A percentile compares a stretch with the other conserved stretches of the same genome.
These are phyloP conservation scores for Magnaporthiopsis rhizophila DNA, from an alignment of 2,329 filamentous ascomycete species.

Conservation along the genomic window DNA sequence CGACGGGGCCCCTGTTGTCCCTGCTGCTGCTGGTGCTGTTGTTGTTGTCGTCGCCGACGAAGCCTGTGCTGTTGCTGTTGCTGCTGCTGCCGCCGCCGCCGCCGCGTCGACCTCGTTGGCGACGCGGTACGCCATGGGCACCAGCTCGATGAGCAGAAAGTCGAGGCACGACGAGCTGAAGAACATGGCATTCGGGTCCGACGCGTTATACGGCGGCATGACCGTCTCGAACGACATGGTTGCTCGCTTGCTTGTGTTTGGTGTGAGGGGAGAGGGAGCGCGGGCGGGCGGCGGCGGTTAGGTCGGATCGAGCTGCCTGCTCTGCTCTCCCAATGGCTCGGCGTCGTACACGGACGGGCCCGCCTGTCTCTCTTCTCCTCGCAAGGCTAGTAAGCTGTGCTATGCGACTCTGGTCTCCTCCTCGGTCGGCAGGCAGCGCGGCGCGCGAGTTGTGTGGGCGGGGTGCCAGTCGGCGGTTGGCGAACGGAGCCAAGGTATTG, in stretches of 20 bases:
- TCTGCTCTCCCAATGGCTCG: too few relatives aligned
- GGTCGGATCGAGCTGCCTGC: too few relatives aligned
- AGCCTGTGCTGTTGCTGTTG: slow-evolving; percentile 12
- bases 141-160: slow-evolving; percentile 91
- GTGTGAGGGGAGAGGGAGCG: too few relatives aligned
- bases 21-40: slow-evolving; percentile 10
- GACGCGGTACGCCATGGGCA: slow-evolving; percentile 85
- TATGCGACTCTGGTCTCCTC: not conserved
- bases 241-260: slow-evolving; percentile 5
- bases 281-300: too few relatives aligned
- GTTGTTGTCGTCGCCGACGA: slow-evolving; percentile 13
- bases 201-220: slow-evolving; percentile 59
- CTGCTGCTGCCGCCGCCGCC: slow-evolving; percentile 33
- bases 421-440: not conserved
- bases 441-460: not conserved
- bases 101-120: slow-evolving; percentile 63
- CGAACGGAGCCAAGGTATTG: not conserved
- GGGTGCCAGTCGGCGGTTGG: not conserved
- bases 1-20: slow-evolving; percentile 3
- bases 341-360: not conserved
- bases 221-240: slow-evolving; percentile 68
- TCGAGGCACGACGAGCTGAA: slow-evolving; percentile 83
- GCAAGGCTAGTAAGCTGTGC: too few relatives aligned
- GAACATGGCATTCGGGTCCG: slow-evolving; percentile 66
- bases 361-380: not conserved